Evolutionary conservation across 1,284 basidiomycete species (phyloP).

Genomic region (Coniophora puteana): DNA sequence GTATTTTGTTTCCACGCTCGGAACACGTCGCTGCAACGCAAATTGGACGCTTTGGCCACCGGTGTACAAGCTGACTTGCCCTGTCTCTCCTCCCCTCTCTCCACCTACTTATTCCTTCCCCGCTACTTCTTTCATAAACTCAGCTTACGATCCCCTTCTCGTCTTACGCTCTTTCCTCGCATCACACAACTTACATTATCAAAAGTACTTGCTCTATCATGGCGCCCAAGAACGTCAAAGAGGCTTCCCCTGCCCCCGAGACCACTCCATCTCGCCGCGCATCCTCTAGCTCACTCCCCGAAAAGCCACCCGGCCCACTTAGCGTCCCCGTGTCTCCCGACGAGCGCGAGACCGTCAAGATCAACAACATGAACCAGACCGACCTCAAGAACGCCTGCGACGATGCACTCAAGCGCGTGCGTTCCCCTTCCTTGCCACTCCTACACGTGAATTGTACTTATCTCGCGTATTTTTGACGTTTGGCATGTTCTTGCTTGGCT

Average conservation of each 20-base stretch:
- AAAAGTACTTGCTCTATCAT: constrained; percentile 9
- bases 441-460: background rate
- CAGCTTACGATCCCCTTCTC: background rate
- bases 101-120: constrained; percentile 1
- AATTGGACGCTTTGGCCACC: too few species aligned
- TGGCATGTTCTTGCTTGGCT: constrained; percentile 1
- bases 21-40: constrained; percentile 27
- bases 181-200: background rate
- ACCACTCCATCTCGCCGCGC: constrained; percentile 19
- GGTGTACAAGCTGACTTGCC: too few species aligned
- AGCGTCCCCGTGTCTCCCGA: constrained; percentile 40
- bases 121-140: background rate
- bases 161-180: background rate
- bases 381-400: constrained; percentile 91
- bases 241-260: constrained; percentile 10
- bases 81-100: constrained; percentile 4
- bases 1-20: constrained; percentile 18
- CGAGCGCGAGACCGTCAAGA: constrained; percentile 67
- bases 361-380: constrained; percentile 77
- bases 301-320: constrained; percentile 50
- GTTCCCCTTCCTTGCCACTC: constrained; percentile 26
- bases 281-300: constrained; percentile 33
- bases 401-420: constrained; percentile 84
- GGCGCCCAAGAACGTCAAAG: constrained; percentile 16
- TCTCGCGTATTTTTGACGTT: constrained; percentile 7